Base-by-base conservation (phyloP, 805 yeast genomes). In the Metschnikowia picachoensis region DNA sequence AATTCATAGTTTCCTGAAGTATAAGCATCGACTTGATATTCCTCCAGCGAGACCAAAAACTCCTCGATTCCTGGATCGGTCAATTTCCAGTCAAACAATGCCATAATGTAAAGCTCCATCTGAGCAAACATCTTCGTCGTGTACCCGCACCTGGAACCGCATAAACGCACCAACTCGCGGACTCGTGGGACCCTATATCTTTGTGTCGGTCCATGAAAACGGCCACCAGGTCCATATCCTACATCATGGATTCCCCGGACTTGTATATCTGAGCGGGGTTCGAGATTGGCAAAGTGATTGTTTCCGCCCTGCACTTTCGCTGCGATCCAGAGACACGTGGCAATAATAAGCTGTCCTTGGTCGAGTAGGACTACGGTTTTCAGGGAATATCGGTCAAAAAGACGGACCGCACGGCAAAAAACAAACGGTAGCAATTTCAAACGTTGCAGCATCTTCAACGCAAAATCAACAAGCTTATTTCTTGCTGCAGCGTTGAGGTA, bases 261-360 rank as follows among this genome's bases (percentile, higher is more conserved):
- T 3, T 39, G 31, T 11, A 30, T 28, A 29, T 42, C 45, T 3
- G 34, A 29, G 32, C 46, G 47, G 39, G 59, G 51, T 29, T 47
- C 44, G 43, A 59, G 47, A 60, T 79, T 79, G 44, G 79, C 76
- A 54, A 81, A 79, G 64, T 82, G 88, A 54, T 80, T 80, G 63
- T 84, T 82, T 33, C 88, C 88, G 40, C 88, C 88, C 58, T 78
- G 79, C n/a, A 83, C 75, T 64, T 92, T 92, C 25, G 96, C 83
- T 2, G 96, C 88, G 30, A 92, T 77, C 97, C 98, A 92, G 31
- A 92, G 70, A 50, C 96, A 88, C 4, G 96, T 88, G 50, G 95
- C 86, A 30, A 95, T 89, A 10, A 92, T 92, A 44, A 92, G 74
- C 65, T 91, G 97, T 50, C 88, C 83, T 66, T 91, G 98, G 47